Evolutionary conservation across 2,329 filamentous ascomycete species (phyloP), one percentile per base, ranked within the genome.

Genomic region (Penicillium griseofulvum): DNA sequence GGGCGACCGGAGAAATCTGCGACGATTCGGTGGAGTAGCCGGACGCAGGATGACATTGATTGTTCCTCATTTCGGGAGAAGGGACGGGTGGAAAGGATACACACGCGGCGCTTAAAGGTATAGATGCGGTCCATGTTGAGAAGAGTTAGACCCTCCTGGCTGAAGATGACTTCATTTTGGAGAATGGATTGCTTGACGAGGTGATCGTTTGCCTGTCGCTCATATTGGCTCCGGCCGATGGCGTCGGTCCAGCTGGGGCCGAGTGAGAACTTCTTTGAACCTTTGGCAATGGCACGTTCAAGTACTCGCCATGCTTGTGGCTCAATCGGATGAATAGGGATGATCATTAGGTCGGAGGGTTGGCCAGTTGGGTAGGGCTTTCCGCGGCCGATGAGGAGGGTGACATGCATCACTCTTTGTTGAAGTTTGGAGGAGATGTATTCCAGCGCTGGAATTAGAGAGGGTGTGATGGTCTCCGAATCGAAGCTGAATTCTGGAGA

Each of bases 91-190:
- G 74, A 74, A 12, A 77, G 66, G 6, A 73, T 67, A 53, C 70
- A 74, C 8, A 78, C 68, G 16, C 73, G 66, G 29, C 72, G 73
- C 56, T 78, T 78, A 57, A 78, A 71, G 14, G 71, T 76, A 54
- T 76, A 77, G 53, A 78, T 74, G 37, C 75, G 74, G 62, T 78
- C 75, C 59, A 77, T 73, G 50, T 72, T 76, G 11, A 78, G 66
- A 8, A 78, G 59, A 0, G 75, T 76, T 33, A 78, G 62, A 2
- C 75, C 76, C 55, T 78, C 76, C 42, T 74, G 71, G 52, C 71
- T 74, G 64, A 76, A 77, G 33, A 77, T 65, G 33, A 77, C 70
- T 50, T 78, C 74, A 52, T 77, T 76, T 56, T 78, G 76, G 37
- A 74, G 58, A 38, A 78, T 71, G 7, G 75, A 77, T 54, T 76